Conservation (phyloP, 2,329 filamentous ascomycete species). For the Rhinocladiella similis region DNA sequence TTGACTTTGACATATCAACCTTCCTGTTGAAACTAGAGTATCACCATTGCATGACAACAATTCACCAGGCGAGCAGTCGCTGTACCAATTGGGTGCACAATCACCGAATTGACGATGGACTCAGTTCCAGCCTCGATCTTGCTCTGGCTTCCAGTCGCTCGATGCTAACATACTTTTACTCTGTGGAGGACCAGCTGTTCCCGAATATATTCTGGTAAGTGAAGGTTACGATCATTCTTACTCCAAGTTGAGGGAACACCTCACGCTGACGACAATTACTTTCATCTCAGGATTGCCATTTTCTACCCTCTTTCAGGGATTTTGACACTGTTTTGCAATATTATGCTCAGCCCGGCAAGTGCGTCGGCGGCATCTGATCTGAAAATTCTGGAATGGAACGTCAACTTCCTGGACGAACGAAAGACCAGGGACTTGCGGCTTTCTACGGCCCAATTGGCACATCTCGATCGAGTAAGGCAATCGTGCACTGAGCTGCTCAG, state of each 20-base stretch:
- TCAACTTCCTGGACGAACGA: conserved; percentile 40
- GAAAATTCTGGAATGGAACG: conserved; percentile 45
- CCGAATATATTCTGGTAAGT: neutral
- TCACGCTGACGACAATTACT: neutral
- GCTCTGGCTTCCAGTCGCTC: neutral
- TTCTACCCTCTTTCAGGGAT: conserved; percentile 60
- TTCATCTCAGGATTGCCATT: conserved; percentile 48
- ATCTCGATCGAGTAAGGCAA: neutral
- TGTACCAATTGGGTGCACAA: conserved; percentile 46
- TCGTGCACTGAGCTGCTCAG: neutral
- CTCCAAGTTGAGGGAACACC: neutral
- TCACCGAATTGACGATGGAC: conserved; percentile 43
- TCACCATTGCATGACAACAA: conserved; percentile 55
- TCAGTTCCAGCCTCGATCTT: neutral
- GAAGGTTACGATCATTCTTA: neutral
- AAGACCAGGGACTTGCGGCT: neutral
- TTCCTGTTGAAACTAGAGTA: conserved; percentile 57
- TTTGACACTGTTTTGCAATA: conserved; percentile 56
- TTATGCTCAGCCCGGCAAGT: conserved; percentile 51
- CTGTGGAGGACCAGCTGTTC: neutral
- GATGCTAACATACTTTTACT: neutral
- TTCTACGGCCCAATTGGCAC: neutral
- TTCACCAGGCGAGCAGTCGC: conserved; percentile 56
- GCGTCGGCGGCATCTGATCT: conserved; percentile 48
- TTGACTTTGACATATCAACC: conserved; percentile 43